Evolutionary conservation across 495 filamentous ascomycete genomes (phyloP), one percentile per base, ranked within the genome.

Genomic region (Geoglossum glabrum): DNA sequence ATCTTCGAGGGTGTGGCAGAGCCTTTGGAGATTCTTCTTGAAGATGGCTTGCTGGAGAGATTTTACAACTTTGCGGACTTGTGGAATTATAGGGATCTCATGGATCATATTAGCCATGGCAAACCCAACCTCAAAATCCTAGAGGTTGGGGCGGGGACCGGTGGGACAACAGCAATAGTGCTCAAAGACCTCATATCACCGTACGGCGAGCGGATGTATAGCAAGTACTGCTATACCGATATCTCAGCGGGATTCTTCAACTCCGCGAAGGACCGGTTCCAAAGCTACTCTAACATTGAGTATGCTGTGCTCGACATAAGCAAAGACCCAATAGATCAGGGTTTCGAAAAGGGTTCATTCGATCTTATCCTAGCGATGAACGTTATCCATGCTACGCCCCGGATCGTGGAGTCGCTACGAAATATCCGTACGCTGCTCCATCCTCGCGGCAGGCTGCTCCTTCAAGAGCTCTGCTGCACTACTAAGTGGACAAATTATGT

Each of bases 211-310:
- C 49, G 30, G 64, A 59, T 9, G 58, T 76, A 67, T 51, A 58
- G 60, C 1, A 57, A 51, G 0, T 77, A 76, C 55, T 67, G 60
- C 0, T 76, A 65, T 46, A 75, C 74, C 6, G 74, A 76, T 43
- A 66, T 74, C 10, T 74, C 72, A 0, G 58, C 67, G 11, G 71
- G 66, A 0, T 74, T 74, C 58, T 62, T 74, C 11, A 54, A 57
- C 0, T 36, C 63, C 23, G 73, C 72, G 0, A 62, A 70, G 47
- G 68, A 74, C 23, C 58, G 64, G 64, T 27, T 51, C 59, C 26
- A 17, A 61, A 3, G 31, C 26, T 6, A 2, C 8, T 25, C 9
- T 7, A 61, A 63, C 56, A 62, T 69, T 63, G 64, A 66, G 56
- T 63, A 64, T 61, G 66, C 63, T 27, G 62, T 66, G 0, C 56